These are phyloP conservation scores for Sphaceloma murrayae DNA, from an alignment of 2,329 filamentous ascomycete genomes.

Conservation along the genomic window DNA sequence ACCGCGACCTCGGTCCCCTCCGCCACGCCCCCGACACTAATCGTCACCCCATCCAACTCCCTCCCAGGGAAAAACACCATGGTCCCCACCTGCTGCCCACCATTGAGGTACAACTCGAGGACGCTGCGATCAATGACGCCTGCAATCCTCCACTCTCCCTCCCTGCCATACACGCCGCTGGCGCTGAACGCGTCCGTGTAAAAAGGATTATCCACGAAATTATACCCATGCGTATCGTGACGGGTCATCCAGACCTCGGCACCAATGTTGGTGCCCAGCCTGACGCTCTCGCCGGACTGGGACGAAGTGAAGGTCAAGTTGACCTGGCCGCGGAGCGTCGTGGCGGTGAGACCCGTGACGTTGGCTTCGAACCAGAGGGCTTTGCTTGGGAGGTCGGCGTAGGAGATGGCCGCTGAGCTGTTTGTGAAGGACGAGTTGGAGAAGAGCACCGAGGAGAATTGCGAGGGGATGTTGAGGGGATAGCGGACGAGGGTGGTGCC, in stretches of 20 bases:
- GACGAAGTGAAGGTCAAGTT: conserved; percentile 48
- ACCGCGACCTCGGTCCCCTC: conserved; percentile 32
- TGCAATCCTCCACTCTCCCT: conserved; percentile 35
- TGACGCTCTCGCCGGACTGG: conserved; percentile 40
- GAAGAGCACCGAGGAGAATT: conserved; percentile 40
- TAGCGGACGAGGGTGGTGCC: conserved; percentile 45
- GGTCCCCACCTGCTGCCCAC: conserved; percentile 42
- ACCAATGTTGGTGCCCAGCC: conserved; percentile 42
- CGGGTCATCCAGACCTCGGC: conserved; percentile 46
- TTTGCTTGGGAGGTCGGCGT: conserved; percentile 40
- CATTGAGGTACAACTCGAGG: conserved; percentile 47
- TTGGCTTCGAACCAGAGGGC: conserved; percentile 48
- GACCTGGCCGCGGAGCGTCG: conserved; percentile 31
- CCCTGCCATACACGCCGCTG: conserved; percentile 23
- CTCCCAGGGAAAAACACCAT: conserved; percentile 43
- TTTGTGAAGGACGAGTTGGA: conserved; percentile 40
- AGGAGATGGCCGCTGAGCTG: conserved; percentile 42
- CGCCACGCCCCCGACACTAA: conserved; percentile 30
- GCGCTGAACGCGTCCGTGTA: conserved; percentile 47
- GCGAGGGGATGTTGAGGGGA: conserved; percentile 41
- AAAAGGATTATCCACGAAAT: conserved; percentile 38
- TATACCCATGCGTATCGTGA: conserved; percentile 34
- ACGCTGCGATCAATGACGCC: conserved; percentile 47
- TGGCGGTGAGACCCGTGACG: conserved; percentile 35
- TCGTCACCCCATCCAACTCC: conserved; percentile 32